A percentile compares a stretch with the other conserved stretches of the same genome.
Evolutionary conservation across 768 basidiomycete genomes (phyloP).

Genomic region (Rhizopogon sp.): DNA sequence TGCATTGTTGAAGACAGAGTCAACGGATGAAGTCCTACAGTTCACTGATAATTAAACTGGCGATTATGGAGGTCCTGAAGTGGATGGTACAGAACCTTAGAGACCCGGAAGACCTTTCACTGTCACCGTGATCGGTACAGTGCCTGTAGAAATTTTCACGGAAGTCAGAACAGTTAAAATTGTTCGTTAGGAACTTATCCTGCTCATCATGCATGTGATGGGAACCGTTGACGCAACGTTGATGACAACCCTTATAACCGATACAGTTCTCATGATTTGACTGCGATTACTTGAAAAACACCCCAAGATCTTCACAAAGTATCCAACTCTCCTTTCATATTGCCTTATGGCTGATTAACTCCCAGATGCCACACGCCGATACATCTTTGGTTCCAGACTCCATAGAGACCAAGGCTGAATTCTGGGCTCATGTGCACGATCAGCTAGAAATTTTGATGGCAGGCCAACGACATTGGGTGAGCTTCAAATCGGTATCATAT

Average conservation of each 20-base stretch:
- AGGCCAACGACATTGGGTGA: constrained; percentile 75
- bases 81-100: too few relatives aligned
- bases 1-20: background rate
- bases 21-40: background rate
- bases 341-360: background rate
- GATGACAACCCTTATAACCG: background rate
- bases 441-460: constrained; percentile 62
- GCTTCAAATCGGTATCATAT: constrained; percentile 10
- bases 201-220: background rate
- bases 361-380: constrained; percentile 79
- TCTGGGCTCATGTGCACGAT: constrained; percentile 71
- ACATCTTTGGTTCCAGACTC: constrained; percentile 62
- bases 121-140: background rate
- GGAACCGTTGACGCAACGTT: background rate
- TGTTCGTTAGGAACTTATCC: background rate
- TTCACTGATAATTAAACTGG: background rate
- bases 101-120: too few relatives aligned
- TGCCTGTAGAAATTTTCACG: background rate
- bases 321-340: background rate
- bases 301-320: background rate
- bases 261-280: background rate
- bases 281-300: background rate
- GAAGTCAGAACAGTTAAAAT: background rate
- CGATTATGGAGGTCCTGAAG: background rate
- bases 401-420: constrained; percentile 68